phyloP scores from a whole-genome alignment of 1,139 yeast genomes.

The Candida glucosophila region DNA sequence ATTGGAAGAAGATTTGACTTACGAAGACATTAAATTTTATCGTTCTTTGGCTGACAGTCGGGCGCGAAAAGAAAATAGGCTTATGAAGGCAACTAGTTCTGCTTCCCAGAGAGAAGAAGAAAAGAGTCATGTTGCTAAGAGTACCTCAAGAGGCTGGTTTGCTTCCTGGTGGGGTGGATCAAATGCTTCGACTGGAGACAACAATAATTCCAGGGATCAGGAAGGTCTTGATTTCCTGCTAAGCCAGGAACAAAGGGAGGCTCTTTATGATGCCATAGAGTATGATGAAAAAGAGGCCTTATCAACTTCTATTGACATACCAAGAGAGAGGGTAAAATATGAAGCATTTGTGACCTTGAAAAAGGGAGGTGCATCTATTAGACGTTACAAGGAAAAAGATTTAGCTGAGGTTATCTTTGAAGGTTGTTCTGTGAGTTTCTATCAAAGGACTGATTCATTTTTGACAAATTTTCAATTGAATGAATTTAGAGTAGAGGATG shows the following conservation, averaged over 20 bases:
- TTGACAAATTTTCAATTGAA: slow-evolving; percentile 64
- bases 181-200: slow-evolving; percentile 3
- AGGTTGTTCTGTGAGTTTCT: slow-evolving; percentile 67
- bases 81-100: slow-evolving; percentile 10
- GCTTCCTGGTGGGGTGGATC: slow-evolving; percentile 49
- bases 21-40: slow-evolving; percentile 78
- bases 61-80: slow-evolving; percentile 52
- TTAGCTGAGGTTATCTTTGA: slow-evolving; percentile 77
- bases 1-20: slow-evolving; percentile 54
- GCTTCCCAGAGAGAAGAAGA: slow-evolving; percentile 6
- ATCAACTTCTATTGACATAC: slow-evolving; percentile 51
- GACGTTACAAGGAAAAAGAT: slow-evolving; percentile 29
- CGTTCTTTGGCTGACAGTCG: slow-evolving; percentile 71
- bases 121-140: too few species aligned
- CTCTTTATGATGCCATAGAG: slow-evolving; percentile 88
- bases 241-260: slow-evolving; percentile 64
- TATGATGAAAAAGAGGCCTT: slow-evolving; percentile 64
- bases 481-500: slow-evolving; percentile 83
- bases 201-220: slow-evolving; percentile 3
- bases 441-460: slow-evolving; percentile 75
- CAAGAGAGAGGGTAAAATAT: slow-evolving; percentile 62
- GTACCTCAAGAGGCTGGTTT: too few species aligned
- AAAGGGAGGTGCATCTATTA: slow-evolving; percentile 70
- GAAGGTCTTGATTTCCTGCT: slow-evolving; percentile 32
- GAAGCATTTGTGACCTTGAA: slow-evolving; percentile 62